These are phyloP conservation scores for Carex cristatella DNA, from an alignment of 176 grass and related monocot species.

Conservation along the genomic window DNA sequence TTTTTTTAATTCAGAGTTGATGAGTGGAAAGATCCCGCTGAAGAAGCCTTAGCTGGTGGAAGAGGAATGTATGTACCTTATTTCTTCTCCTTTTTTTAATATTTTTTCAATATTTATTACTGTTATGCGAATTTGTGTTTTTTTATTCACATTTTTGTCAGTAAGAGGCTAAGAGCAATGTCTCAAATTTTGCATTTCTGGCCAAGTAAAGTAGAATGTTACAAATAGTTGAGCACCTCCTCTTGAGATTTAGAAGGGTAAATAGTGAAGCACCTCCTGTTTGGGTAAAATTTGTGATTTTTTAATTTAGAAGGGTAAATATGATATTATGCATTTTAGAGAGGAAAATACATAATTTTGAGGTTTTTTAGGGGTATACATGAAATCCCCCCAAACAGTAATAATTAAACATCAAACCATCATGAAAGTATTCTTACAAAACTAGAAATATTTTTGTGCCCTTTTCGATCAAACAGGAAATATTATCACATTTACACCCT, in stretches of 20 bases:
- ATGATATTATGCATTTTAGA: no score
- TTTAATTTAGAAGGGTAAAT: no score
- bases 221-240: background rate
- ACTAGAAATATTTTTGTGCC: background rate
- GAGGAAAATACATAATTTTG: no score
- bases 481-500: background rate
- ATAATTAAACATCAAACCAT: background rate
- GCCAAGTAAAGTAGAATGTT: background rate
- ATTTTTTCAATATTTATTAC: background rate
- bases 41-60: slow-evolving; percentile 33
- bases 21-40: slow-evolving; percentile 27
- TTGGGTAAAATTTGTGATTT: no score
- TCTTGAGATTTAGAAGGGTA: background rate
- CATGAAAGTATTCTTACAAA: background rate
- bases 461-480: background rate
- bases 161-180: background rate
- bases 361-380: no score
- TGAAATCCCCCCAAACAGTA: background rate
- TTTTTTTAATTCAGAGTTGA: slow-evolving; percentile 21
- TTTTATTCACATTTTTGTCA: background rate
- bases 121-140: background rate
- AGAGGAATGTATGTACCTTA: slow-evolving; percentile 27
- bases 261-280: no score
- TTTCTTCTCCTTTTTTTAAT: slow-evolving; percentile 1
- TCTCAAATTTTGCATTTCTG: background rate